A percentile compares a stretch with the other conserved stretches of the same genome.
Evolutionary conservation across 2,329 filamentous ascomycete species (phyloP).

Genomic region (Colletotrichum plurivorum): DNA sequence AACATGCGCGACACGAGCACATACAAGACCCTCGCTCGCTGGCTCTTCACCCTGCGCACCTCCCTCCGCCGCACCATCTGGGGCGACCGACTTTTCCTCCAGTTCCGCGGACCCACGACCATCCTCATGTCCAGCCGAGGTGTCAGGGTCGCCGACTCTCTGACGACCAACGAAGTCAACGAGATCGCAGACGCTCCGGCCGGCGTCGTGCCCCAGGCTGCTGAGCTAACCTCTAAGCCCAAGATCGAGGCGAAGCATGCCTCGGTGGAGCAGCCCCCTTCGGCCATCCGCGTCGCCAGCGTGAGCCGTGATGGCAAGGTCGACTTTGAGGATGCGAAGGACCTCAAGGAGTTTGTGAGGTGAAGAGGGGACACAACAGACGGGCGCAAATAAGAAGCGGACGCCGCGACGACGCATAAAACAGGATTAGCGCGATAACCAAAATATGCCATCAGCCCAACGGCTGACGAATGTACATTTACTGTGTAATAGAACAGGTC

Average conservation of each 20-base stretch:
- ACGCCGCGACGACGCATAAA: neutral
- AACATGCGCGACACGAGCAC: conserved; percentile 78
- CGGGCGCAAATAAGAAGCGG: neutral
- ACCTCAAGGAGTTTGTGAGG: conserved; percentile 69
- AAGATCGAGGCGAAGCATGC: conserved; percentile 49
- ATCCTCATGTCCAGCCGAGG: conserved; percentile 92
- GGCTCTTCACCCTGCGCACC: conserved; percentile 80
- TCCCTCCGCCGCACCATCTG: conserved; percentile 86
- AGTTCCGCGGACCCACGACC: conserved; percentile 88
- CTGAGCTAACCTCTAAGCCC: conserved; percentile 61
- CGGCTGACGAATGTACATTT: conserved; percentile 34
- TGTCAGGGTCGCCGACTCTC: conserved; percentile 80
- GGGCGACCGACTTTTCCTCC: conserved; percentile 93
- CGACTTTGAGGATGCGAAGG: conserved; percentile 73
- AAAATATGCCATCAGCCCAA: conserved; percentile 5
- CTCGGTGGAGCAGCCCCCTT: conserved; percentile 52
- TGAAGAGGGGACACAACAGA: conserved; percentile 42
- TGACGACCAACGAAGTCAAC: conserved; percentile 85
- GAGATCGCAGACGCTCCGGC: conserved; percentile 89
- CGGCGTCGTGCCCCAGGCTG: conserved; percentile 75
- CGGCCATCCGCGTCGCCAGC: conserved; percentile 68
- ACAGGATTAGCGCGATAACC: conserved; percentile 2
- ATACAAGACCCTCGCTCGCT: conserved; percentile 78
- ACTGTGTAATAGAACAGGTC: conserved; percentile 39
- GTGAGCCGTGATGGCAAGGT: conserved; percentile 75